A percentile compares a stretch with the other conserved stretches of the same genome.
Evolutionary conservation across 139 green algal genomes (phyloP).

Genomic region (Closterium sp.): DNA sequence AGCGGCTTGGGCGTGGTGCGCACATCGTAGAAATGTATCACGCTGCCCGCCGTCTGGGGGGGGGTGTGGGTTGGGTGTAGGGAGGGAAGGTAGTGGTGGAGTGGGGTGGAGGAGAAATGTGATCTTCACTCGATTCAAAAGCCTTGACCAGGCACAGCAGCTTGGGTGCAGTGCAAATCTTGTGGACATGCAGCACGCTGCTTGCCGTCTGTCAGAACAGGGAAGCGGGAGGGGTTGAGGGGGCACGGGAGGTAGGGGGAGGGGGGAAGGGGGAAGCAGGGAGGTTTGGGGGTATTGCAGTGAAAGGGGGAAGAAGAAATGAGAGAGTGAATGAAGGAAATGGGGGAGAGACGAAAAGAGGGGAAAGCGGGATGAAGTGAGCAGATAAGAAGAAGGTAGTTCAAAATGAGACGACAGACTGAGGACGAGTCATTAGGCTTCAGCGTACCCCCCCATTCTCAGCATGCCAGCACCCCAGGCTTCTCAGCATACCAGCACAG

Average conservation of each 20-base stretch:
- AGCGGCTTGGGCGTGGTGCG: constrained; percentile 32
- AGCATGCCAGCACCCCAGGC: background rate
- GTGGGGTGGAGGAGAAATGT: background rate
- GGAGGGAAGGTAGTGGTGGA: background rate
- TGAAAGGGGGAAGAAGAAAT: no score
- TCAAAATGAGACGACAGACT: background rate
- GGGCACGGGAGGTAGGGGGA: no score
- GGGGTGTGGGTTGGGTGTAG: background rate
- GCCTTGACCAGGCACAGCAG: no score
- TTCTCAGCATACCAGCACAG: constrained; percentile 36
- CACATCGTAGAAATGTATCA: constrained; percentile 50
- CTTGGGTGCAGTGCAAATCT: background rate
- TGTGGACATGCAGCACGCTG: background rate
- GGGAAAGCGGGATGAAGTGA: no score
- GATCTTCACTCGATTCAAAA: no score
- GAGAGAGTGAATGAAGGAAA: no score
- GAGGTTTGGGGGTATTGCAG: no score
- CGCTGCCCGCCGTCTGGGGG: constrained; percentile 25
- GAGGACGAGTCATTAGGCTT: background rate
- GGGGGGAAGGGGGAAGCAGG: background rate
- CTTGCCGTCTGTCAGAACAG: background rate
- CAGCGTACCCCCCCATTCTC: background rate
- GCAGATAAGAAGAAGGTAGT: no score
- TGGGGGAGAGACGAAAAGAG: no score
- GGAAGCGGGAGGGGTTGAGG: background rate